Evolutionary conservation across 768 basidiomycete species (phyloP), one percentile per base, ranked within the genome.

Genomic region (Neoboletus subvelutipes): DNA sequence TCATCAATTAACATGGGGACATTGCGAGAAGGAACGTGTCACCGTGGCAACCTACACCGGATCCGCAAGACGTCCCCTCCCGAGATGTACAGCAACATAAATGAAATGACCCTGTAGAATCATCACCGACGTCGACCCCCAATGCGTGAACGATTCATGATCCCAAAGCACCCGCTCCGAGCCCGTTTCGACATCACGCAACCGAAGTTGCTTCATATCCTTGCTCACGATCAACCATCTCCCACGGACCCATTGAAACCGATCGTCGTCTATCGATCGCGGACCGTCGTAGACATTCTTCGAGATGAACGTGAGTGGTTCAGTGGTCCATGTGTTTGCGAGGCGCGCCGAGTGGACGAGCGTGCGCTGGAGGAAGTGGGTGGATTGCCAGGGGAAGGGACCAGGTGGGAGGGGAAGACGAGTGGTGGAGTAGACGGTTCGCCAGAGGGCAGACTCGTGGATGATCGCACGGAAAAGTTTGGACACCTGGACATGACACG

Each of bases 351-450:
- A 68, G 43, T 40, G 9, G 29, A 66, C 41, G 54, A 66, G 66
- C 9, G 60, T 29, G 45, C 52, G 66, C 15, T 65, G 66, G 46
- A 55, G 57, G 33, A 57, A 59, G 28, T 8, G 52, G 17, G 7
- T 55, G 26, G 66, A 62, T 50, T 66, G 63, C 66, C 65, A 66
- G 12, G 48, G 11, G 6, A 59, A 66, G 2, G 60, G 60, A n/a
- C 65, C 65, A 0, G 63, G 55, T 18, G 63, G 65, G 37, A 64
- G 66, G 4, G 51, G 57, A 17, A 62, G 60, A 45, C 33, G 54
- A 7, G 42, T 10, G 8, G 22, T 49, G 36, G 63, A 1, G 24
- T 67, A 65, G 43, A 45, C 1, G 40, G 45, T 39, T 31, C 55
- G 57, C 65, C 65, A 65, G 20, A 68, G 4, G 15, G 39, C 39